Percentiles rank a stretch among this genome's conserved stretches.
phyloP scores from a whole-genome alignment of 352 stramenopile genomes.

The Hyaloperonospora arabidopsidis region DNA sequence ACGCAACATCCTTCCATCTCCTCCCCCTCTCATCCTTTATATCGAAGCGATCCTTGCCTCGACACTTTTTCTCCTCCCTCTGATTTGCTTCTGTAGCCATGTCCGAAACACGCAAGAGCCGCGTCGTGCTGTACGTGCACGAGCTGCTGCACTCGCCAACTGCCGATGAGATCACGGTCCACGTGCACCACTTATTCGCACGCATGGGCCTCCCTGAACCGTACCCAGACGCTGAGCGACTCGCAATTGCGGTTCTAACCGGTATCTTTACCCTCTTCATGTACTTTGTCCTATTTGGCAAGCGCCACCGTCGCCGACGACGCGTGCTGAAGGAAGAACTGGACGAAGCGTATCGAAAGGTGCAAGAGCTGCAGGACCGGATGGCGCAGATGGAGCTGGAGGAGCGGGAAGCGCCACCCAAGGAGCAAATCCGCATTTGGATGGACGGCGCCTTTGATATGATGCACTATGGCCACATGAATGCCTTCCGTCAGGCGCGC shows the following conservation, averaged over 20 bases:
- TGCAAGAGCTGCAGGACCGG: slow-evolving; percentile 80
- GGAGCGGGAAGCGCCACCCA: slow-evolving; percentile 41
- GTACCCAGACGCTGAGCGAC: slow-evolving; percentile 78
- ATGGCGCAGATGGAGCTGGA: slow-evolving; percentile 81
- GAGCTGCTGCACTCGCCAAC: slow-evolving; percentile 70
- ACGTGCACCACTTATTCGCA: slow-evolving; percentile 63
- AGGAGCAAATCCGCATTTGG: slow-evolving; percentile 94
- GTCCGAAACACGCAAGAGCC: slow-evolving; percentile 45
- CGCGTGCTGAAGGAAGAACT: slow-evolving; percentile 67
- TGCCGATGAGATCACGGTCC: slow-evolving; percentile 59
- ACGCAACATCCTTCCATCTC: no score
- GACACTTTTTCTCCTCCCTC: slow-evolving; percentile 15
- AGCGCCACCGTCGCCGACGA: slow-evolving; percentile 66
- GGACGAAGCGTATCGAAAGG: slow-evolving; percentile 66
- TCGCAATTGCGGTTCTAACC: slow-evolving; percentile 75
- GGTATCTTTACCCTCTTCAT: slow-evolving; percentile 73
- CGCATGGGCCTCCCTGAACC: slow-evolving; percentile 67
- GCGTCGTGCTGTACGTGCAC: slow-evolving; percentile 66
- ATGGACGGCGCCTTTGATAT: slow-evolving; percentile 99
- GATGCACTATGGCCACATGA: slow-evolving; percentile 99
- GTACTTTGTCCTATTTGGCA: slow-evolving; percentile 86
- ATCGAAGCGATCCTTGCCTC: not conserved
- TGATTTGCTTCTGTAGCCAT: slow-evolving; percentile 18
- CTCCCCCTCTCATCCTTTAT: slow-evolving; percentile 7
- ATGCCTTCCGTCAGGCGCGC: slow-evolving; percentile 94